Percentiles rank a stretch among this genome's conserved stretches.
These are phyloP conservation scores for Fulvia fulva DNA, from an alignment of 2,329 filamentous ascomycete species.

Conservation along the genomic window DNA sequence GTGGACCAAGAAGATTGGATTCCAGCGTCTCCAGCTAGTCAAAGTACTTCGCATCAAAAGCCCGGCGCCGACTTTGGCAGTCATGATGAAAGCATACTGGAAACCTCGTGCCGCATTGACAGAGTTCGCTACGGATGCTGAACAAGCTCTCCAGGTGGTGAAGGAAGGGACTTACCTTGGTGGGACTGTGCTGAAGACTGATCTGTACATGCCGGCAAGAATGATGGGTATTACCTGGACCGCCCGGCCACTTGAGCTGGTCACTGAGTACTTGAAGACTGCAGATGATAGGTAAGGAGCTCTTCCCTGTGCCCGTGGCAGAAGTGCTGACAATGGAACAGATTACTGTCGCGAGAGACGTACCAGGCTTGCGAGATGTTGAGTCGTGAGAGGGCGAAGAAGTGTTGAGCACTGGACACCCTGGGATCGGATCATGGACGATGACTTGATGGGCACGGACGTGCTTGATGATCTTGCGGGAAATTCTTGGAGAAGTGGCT, in stretches of 20 bases:
- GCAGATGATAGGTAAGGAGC: not conserved
- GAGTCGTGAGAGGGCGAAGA: not conserved
- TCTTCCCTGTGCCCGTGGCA: not conserved
- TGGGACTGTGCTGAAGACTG: not conserved
- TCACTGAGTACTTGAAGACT: not conserved
- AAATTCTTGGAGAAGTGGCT: not conserved
- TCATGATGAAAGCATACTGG: not conserved
- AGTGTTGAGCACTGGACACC: not conserved
- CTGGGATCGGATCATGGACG: not conserved
- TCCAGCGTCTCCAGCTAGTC: not conserved
- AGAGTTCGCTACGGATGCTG: not conserved
- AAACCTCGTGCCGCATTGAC: not conserved
- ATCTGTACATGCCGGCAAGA: not conserved
- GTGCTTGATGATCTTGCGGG: not conserved
- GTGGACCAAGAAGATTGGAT: not conserved
- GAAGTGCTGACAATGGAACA: not conserved
- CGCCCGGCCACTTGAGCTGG: not conserved
- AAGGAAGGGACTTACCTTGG: not conserved
- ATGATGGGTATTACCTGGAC: not conserved
- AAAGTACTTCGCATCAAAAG: not conserved
- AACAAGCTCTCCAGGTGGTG: not conserved
- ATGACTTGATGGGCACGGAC: not conserved
- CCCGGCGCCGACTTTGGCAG: not conserved
- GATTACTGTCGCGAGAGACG: not conserved
- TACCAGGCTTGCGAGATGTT: not conserved